Base-by-base conservation (phyloP, 2,329 filamentous ascomycete genomes). In the Beauveria rudraprayagi region DNA sequence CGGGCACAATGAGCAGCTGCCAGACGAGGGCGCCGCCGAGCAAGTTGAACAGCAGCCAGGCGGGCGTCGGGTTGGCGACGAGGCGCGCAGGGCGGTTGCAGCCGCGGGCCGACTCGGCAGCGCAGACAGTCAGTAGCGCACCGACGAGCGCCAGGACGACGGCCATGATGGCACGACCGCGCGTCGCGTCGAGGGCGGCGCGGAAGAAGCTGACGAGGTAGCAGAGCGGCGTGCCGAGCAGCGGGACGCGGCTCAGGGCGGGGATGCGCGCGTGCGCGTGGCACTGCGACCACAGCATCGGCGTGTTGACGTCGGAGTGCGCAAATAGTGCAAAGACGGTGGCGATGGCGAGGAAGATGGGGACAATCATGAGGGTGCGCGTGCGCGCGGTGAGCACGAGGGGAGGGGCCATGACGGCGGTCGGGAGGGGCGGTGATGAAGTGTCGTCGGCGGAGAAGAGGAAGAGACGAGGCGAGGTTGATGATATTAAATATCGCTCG, bases 261-360 rank as follows among this genome's bases (percentile, higher is more conserved):
- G 77, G 78, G 24, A 82, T 67, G 17, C 76, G 77, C 9, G 78
- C 70, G 62, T 70, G 77, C 2, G 80, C 72, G 67, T 81, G 77
- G 70, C 80, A 83, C 66, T 82, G 80, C 48, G 79, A 81, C 72
- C 77, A 82, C 62, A 83, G 78, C 63, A 81, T 72, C 19, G 78
- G 75, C 60, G 77, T 72, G 73, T 82, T 80, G 69, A 81, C 75
- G 70, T 82, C 79, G 47, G 76, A 75, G 69, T 79, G 75, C 34
- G 73, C 61, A 64, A 80, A 77, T 65, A 83, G 75, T 28, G 71
- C 66, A 63, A 71, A 60, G 30, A 70, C 70, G 4, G 79, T 80
- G 46, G 72, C 67, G 61, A 77, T 48, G 65, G 79, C 74, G 57
- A 83, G 73, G 34, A 81, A 67, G 53, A 80, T 71, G 10, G 81